Conservation (phyloP, 768 basidiomycete species). For the Pulveroboletus sp. region DNA sequence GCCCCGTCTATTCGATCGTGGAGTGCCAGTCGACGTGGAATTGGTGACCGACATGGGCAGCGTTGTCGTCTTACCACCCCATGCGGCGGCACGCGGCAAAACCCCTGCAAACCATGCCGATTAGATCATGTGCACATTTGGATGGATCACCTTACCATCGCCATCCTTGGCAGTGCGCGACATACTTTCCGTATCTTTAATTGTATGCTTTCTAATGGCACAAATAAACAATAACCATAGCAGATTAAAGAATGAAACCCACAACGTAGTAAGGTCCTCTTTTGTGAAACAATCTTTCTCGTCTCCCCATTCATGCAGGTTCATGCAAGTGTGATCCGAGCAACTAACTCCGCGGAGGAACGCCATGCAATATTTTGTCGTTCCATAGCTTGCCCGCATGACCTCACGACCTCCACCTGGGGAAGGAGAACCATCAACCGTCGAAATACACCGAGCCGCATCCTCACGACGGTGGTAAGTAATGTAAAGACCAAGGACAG, state of each 20-base stretch:
- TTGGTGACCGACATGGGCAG: conserved; percentile 13
- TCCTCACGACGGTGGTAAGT: conserved; percentile 94
- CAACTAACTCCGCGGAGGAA: conserved; percentile 87
- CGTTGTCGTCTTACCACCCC: conserved; percentile 48
- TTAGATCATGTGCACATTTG: conserved; percentile 4
- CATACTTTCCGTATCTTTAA: conserved; percentile 82
- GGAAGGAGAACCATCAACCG: conserved; percentile 88
- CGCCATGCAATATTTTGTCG: conserved; percentile 96
- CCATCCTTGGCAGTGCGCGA: conserved; percentile 55
- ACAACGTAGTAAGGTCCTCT: conserved; percentile 93
- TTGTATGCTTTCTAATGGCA: conserved; percentile 76
- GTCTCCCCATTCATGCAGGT: conserved; percentile 97
- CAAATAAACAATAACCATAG: not conserved
- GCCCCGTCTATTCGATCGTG: conserved; percentile 44
- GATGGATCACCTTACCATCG: conserved; percentile 42
- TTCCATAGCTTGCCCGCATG: conserved; percentile 93
- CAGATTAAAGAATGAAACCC: conserved; percentile 28
- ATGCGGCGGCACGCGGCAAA: conserved; percentile 67
- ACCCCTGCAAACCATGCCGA: conserved; percentile 32
- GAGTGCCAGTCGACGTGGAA: conserved; percentile 20
- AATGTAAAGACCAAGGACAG: conserved; percentile 92
- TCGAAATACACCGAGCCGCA: conserved; percentile 87
- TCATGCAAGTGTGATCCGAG: conserved; percentile 87
- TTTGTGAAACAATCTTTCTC: conserved; percentile 98
- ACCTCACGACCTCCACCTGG: conserved; percentile 88